Base-by-base conservation (phyloP, 148 eudicot genomes). In the Cornus suecica region DNA sequence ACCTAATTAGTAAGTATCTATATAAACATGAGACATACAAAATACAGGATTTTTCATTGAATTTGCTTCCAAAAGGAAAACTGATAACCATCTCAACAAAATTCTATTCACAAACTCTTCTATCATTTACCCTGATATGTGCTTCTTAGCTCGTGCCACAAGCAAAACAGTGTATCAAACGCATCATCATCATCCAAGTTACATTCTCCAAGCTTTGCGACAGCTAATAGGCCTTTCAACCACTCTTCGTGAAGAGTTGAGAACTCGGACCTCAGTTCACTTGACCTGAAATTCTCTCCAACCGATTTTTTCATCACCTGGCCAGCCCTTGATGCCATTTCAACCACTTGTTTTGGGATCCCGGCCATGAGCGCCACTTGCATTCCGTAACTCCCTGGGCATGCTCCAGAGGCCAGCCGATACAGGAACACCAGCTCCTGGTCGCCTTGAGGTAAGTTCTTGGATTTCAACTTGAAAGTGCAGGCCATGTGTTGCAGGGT, bases 301-400 rank as follows among this genome's bases (percentile, higher is more conserved):
- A 92, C 83, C 70, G 69, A 85, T 62, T 84, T 74, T 78, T 93
- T 93, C 94, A 95, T 92, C 37, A 80, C 83, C 69, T 80, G 76
- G 51, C 87, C 94, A 15, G 97, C 97, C 62, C 66, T 81, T 28
- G 84, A 81, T 10, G 98, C 99, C 0, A 86, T 86, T 79, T 88
- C 85, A 62, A 96, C 92, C 74, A 96, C 98, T 68, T 76, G 78
- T 67, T 79, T 81, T 32, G 97, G 94, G 64, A 96, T 84, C 28
- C 99, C 98, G 13, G 99, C 99, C 97, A 90, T 93, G 37, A 81
- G 87, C 16, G 99, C 99, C 82, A 96, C 94, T 82, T 91, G 98
- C 87, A 96, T 87, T 14, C 98, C 99, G 24, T 92, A 96, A 88
- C 99, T 96, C 81, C 87, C 93, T 0, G 98, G 98, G 78, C 94